Evolutionary conservation across 805 yeast genomes (phyloP), one percentile per base, ranked within the genome.

Genomic region (Candida ulmi): DNA sequence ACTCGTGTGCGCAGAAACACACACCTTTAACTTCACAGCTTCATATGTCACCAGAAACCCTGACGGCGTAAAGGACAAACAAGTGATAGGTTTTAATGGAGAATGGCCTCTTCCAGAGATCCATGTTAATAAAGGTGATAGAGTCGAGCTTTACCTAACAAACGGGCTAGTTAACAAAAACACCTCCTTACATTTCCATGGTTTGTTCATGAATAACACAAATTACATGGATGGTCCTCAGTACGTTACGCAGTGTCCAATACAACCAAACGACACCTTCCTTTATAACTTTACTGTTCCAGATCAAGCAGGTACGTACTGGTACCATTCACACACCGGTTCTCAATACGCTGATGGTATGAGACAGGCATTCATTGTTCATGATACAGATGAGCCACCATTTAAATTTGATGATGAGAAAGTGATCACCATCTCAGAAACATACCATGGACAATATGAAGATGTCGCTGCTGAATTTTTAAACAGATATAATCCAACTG

Each of bases 301-400:
- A 8, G 71, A 76, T 45, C 90, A 84, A 57, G 76, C 66, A 4
- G 95, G 95, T 37, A 73, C 87, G n/a, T 84, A 69, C 61, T 84
- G 95, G 95, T 84, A 83, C 59, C 95, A 84, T 57, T 78, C 88
- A 5, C 95, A 84, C 52, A 69, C 80, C 29, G 88, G 87, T 0
- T 65, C 83, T 12, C 93, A 84, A 54, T 84, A 84, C 51, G 76
- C 83, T 40, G 95, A 84, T 59, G 95, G 95, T 1, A 61, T 84
- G 44, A 69, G 91, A 50, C 88, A 83, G 1, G 61, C 83, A 30
- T 70, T 84, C 42, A 69, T 83, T 13, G 71, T 84, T 28, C 86
- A 80, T 44, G 87, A 80, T 42, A 54, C 54, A 2, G 59, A 62
- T 12, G 60, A 54, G 38, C 33, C 40, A 16, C 83, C 83, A 1